Evolutionary conservation across 306 rosid genomes (phyloP), one percentile per base, ranked within the genome.

Genomic region (Pterocarpus macrocarpus): DNA sequence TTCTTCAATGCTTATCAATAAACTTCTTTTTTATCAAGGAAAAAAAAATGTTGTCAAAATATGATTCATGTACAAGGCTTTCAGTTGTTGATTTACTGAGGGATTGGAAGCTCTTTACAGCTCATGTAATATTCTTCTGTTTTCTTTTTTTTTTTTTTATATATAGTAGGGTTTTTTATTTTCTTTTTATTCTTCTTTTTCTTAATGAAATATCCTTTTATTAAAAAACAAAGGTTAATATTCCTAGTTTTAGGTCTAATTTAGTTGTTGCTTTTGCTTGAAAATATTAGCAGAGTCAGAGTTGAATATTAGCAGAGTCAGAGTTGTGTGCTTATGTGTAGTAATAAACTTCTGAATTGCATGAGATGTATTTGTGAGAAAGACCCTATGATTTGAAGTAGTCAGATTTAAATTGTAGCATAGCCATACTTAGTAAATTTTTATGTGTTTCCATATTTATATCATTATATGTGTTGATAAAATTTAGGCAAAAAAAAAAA

Each of bases 251-350:
- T 49, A 71, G 32, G 33, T 59, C 13, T 34, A 45, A 57, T 66
- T 7, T 76, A 53, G 36, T 71, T 22, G 62, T 62, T 77, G 75
- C 47, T 56, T 66, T 15, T 78, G 71, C 32, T 30, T 39, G 63
- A 56, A 83, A 75, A 30, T 15, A 64, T 62, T 41, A 58, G 30
- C 56, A 45, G 58, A 65, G 61, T 57, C 65, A 22, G 28, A 22
- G 80, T 72, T 45, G 71, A 75, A 30, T 15, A 64, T 62, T 41
- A 58, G 30, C 56, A 45, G 58, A 65, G 61, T 57, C 65, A 22
- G 28, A 22, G 80, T 72, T 45, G 71, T 36, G 39, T 36, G 32
- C 66, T 47, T 22, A 22, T 22, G 28, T 43, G 53, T 22, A 53
- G 36, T 35, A 43, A 47, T 55, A 11, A 28, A 14, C 17, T 56